phyloP scores from a whole-genome alignment of 2,329 filamentous ascomycete species.

The Ilyonectria destructans region DNA sequence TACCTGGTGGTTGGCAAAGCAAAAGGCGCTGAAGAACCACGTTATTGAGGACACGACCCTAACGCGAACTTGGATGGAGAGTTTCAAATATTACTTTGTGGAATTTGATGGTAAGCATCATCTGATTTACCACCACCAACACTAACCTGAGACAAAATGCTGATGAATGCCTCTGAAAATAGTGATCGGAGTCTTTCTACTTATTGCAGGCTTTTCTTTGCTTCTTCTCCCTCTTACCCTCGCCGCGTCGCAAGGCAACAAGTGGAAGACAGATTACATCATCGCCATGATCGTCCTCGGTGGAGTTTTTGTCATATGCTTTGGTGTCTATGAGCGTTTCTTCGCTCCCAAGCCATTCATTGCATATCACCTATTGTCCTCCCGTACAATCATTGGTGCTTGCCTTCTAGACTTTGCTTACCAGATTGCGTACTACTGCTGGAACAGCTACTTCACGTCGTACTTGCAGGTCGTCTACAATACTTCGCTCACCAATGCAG shows the following conservation, averaged over 20 bases:
- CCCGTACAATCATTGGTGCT: slow-evolving; percentile 63
- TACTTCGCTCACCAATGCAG: slow-evolving; percentile 27
- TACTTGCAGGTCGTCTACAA: slow-evolving; percentile 36
- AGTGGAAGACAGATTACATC: slow-evolving; percentile 60
- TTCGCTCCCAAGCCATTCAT: slow-evolving; percentile 55
- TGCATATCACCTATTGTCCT: slow-evolving; percentile 50
- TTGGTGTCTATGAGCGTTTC: slow-evolving; percentile 69
- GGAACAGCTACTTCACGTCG: slow-evolving; percentile 26
- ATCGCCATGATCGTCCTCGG: slow-evolving; percentile 67
- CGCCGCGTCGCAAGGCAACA: slow-evolving; percentile 47
- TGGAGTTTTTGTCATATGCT: slow-evolving; percentile 61
- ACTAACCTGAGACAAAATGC: too few species aligned
- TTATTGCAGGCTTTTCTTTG: slow-evolving; percentile 66
- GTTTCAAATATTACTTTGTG: slow-evolving; percentile 26
- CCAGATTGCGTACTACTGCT: slow-evolving; percentile 16
- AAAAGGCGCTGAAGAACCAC: neutral
- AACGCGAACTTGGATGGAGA: slow-evolving; percentile 3
- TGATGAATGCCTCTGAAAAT: neutral
- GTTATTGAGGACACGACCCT: neutral
- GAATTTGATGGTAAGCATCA: slow-evolving; percentile 46
- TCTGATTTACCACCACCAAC: too few species aligned
- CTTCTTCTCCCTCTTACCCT: slow-evolving; percentile 67
- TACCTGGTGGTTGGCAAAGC: neutral
- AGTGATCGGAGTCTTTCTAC: slow-evolving; percentile 65
- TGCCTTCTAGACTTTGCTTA: slow-evolving; percentile 25